These are phyloP conservation scores for Phaffomyces opuntiae DNA, from an alignment of 805 yeast genomes.

Conservation along the genomic window DNA sequence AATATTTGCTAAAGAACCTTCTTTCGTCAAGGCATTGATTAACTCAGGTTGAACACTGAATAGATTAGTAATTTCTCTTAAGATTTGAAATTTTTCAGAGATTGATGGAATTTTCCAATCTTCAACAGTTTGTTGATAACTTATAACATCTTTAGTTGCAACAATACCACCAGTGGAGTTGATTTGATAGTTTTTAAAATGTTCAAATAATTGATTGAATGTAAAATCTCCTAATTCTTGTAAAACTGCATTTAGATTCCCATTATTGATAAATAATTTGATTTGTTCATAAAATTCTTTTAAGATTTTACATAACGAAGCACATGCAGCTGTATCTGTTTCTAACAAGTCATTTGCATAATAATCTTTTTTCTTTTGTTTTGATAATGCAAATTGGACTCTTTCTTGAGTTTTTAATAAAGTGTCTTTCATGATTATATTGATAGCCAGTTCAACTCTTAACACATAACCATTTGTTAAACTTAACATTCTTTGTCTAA, in stretches of 20 bases:
- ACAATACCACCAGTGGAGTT: conserved; percentile 78
- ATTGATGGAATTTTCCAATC: conserved; percentile 59
- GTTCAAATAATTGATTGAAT: conserved; percentile 54
- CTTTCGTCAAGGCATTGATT: conserved; percentile 69
- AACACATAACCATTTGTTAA: conserved; percentile 55
- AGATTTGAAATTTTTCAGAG: conserved; percentile 55
- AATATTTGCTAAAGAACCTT: conserved; percentile 67
- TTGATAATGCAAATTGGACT: conserved; percentile 43
- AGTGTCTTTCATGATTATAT: conserved; percentile 54
- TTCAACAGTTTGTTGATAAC: conserved; percentile 63
- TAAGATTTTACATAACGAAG: conserved; percentile 50
- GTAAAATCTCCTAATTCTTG: conserved; percentile 51
- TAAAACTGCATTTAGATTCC: conserved; percentile 45
- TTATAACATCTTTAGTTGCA: conserved; percentile 74
- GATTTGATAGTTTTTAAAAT: conserved; percentile 68
- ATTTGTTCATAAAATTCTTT: conserved; percentile 34
- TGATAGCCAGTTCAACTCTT: conserved; percentile 58
- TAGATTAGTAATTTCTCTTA: conserved; percentile 77
- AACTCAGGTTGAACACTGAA: conserved; percentile 81
- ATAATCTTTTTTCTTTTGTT: conserved; percentile 75
- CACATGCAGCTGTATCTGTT: conserved; percentile 69
- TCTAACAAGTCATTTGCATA: conserved; percentile 35
- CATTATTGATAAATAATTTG: conserved; percentile 30
- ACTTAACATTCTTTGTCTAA: conserved; percentile 52
- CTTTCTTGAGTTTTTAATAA: conserved; percentile 45